phyloP scores from a whole-genome alignment of 257 asterid genomes.

The Nyctanthes arbortristis region DNA sequence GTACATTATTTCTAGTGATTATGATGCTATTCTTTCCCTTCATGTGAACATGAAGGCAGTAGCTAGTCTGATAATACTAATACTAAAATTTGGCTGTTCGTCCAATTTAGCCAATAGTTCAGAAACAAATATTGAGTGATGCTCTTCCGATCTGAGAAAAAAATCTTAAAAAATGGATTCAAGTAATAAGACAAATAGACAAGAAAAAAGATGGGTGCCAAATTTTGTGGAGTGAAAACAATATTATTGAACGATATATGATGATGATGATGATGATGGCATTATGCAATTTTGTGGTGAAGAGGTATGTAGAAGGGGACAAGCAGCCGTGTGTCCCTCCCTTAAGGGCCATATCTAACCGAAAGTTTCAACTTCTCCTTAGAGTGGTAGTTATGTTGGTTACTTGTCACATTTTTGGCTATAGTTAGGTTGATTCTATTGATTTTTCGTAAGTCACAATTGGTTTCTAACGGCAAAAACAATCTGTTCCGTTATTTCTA shows the following conservation, averaged over 20 bases:
- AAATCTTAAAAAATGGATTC: background rate
- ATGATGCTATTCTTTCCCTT: too few species aligned
- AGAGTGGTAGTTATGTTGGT: constrained; percentile 55
- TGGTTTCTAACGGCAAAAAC: background rate
- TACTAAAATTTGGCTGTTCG: too few species aligned
- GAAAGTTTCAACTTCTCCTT: constrained; percentile 34
- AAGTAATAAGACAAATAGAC: background rate
- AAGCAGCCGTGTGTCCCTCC: constrained; percentile 14
- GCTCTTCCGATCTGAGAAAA: too few species aligned
- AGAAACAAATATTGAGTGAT: too few species aligned
- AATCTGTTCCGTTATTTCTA: too few species aligned
- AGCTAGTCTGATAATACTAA: too few species aligned
- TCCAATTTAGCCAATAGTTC: too few species aligned
- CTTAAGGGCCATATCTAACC: constrained; percentile 27
- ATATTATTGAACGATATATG: background rate
- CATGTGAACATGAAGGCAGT: too few species aligned
- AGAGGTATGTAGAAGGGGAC: background rate
- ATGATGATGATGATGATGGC: background rate
- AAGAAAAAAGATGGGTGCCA: background rate
- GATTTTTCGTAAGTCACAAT: background rate
- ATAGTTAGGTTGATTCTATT: constrained; percentile 14
- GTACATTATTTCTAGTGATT: too few species aligned
- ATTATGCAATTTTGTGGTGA: background rate
- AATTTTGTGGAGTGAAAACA: background rate
- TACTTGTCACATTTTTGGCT: constrained; percentile 39